phyloP scores from a whole-genome alignment of 345 rosid genomes.

The Eutrema yunnanense region DNA sequence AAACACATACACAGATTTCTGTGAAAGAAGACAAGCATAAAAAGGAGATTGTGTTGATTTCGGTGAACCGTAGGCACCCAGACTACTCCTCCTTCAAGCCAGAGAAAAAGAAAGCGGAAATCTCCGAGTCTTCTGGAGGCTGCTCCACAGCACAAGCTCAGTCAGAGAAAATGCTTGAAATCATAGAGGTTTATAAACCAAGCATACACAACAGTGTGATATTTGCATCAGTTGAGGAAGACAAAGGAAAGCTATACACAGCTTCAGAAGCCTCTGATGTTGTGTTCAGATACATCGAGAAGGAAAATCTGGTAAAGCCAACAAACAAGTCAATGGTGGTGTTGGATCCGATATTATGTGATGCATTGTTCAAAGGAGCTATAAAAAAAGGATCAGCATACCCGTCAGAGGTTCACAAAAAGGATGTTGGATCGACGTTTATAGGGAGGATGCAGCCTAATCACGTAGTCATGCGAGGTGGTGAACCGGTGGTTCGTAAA shows the following conservation, averaged over 20 bases:
- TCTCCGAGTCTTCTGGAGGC: constrained; percentile 39
- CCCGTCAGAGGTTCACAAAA: constrained; percentile 86
- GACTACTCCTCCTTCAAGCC: constrained; percentile 76
- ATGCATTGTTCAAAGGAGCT: constrained; percentile 87
- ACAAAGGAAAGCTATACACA: constrained; percentile 57
- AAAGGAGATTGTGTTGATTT: constrained; percentile 61
- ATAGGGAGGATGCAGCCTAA: constrained; percentile 81
- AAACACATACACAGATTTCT: constrained; percentile 37
- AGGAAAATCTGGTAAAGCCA: constrained; percentile 73
- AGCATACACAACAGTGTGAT: constrained; percentile 75
- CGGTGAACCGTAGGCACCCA: constrained; percentile 61
- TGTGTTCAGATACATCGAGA: constrained; percentile 70
- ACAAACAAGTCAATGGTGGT: constrained; percentile 61
- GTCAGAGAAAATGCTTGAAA: constrained; percentile 57
- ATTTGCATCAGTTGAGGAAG: constrained; percentile 78
- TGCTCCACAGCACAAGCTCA: constrained; percentile 31
- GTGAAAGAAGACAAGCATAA: constrained; percentile 88
- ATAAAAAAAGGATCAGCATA: constrained; percentile 86
- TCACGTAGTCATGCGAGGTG: constrained; percentile 65
- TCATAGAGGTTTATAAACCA: constrained; percentile 80
- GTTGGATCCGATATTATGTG: constrained; percentile 76
- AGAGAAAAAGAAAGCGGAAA: constrained; percentile 58
- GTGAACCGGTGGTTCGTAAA: constrained; percentile 70
- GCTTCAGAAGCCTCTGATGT: constrained; percentile 83
- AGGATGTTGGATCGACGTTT: constrained; percentile 66